Base-by-base conservation (phyloP, 352 stramenopile species). In the Globisporangium takayamanum region DNA sequence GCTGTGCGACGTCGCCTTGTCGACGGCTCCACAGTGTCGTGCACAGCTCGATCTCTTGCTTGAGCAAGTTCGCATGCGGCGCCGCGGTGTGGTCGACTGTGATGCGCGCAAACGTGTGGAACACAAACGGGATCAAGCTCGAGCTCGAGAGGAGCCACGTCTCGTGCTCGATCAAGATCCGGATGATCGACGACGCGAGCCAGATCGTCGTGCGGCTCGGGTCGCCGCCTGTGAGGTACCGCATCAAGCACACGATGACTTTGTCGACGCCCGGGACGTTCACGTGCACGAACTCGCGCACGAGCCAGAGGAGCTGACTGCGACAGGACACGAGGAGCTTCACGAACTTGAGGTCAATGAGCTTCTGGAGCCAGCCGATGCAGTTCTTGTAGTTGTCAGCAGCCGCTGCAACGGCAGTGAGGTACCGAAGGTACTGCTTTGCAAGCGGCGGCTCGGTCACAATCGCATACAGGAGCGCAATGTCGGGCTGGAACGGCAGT, bases 341-440 rank as follows among this genome's bases (percentile, higher is more conserved):
- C 20, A 76, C 69, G 50, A 92, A 94, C 57, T 92, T 92, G 18
- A 78, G 71, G 22, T 94, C 84, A 22, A 94, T 84, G 47, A 94
- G 73, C 50, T 90, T 88, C 67, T 92, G 82, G 18, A 94, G 68
- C 67, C 80, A 84, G 22, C 68, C 76, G 53, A 92, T 77, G 52
- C 79, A 84, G 60, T 80, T 89, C 60, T 89, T 90, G 64, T 85
- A 90, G 61, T 74, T 88, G 63, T 92, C 79, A 26, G 42, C 15
- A 10, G 51, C 50, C 0, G 66, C 39, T 7, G 81, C 79, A 28
- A 89, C 67, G 8, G 67, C 66, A 15, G 78, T 90, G 20, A 94
- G 66, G 57, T 87, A 86, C n/a, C 77, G 74, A 26, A 92, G 67
- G 49, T 89, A 87, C 59, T 87, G 78, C 59, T 93, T 93, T 12